These are phyloP conservation scores for Aegilops sharonensis DNA, from an alignment of 176 grass and related monocot species.

Conservation along the genomic window DNA sequence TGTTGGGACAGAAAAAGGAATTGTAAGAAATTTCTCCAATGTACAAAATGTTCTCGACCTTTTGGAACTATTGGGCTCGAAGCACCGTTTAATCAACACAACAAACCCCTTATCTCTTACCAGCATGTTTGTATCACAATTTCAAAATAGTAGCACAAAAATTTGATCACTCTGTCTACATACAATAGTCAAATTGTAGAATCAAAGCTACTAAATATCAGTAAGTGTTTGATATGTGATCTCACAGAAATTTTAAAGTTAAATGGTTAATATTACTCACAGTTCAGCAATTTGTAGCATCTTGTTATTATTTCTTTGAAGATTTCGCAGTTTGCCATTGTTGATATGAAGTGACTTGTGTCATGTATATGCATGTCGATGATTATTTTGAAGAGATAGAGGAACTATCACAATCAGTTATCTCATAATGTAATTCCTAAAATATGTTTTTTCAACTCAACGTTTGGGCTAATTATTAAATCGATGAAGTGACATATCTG, in stretches of 20 bases:
- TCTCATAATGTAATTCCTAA: background rate
- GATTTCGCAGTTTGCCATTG: background rate
- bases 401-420: background rate
- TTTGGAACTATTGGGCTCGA: background rate
- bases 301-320: background rate
- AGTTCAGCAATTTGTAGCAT: background rate
- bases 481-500: background rate
- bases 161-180: background rate
- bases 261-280: background rate
- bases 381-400: conserved; percentile 14
- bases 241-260: background rate
- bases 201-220: conserved; percentile 1
- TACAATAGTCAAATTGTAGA: background rate
- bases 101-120: background rate
- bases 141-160: background rate
- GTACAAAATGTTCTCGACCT: background rate
- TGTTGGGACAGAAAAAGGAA: conserved; percentile 87
- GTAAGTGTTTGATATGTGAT: background rate
- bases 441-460: conserved; percentile 20
- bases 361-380: background rate
- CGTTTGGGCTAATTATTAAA: background rate
- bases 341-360: background rate
- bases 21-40: conserved; percentile 56
- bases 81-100: background rate
- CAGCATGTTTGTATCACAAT: background rate